Base-by-base conservation (phyloP, 1,139 yeast species). In the Taphrina pruni region DNA sequence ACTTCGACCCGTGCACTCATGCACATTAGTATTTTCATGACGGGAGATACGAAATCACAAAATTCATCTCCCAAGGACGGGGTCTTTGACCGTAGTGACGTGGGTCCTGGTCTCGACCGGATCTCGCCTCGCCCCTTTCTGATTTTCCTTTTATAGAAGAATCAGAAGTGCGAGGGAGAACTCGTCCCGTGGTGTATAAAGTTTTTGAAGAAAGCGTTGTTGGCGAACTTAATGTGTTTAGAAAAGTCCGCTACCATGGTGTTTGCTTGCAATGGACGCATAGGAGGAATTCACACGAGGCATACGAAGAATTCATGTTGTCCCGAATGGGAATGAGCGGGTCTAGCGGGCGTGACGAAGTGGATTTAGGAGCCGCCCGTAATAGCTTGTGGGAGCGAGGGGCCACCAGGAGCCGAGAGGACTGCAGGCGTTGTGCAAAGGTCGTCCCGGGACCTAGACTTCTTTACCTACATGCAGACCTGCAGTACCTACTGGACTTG, bases 1-100 rank as follows among this genome's bases (percentile, higher is more conserved):
- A 58, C 62, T 58, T 58, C 62, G 62, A 58, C 62, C 62, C 54
- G 62, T 43, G 62, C 51, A 58, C 43, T 58, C 62, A 58, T 36
- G 54, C 52, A 58, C 26, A 58, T 26, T 26, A 26, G 32, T 26
- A 17, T 12, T 26, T 21, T 58, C 62, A 58, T 58, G 62, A 58
- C 62, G 54, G 62, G 62, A 58, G 62, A 58, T 58, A 58, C 62
- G 62, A 58, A 39, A 36, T 58, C 62, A 58, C 38, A 14, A 36
- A 32, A 12, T 20, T 4, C 32, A 26, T 58, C 62, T 58, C 6
- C 62, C 62, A 58, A 17, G 17, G 58, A 38, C 62, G 62, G 62
- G 51, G 62, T 58, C 62, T 58, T 26, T 17, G 62, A 54, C 58
- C 43, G 14, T 35, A 26, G 32, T 35, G 11, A 11, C 7, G 41